Evolutionary conservation across 768 basidiomycete genomes (phyloP).

Genomic region (Suillus spraguei): DNA sequence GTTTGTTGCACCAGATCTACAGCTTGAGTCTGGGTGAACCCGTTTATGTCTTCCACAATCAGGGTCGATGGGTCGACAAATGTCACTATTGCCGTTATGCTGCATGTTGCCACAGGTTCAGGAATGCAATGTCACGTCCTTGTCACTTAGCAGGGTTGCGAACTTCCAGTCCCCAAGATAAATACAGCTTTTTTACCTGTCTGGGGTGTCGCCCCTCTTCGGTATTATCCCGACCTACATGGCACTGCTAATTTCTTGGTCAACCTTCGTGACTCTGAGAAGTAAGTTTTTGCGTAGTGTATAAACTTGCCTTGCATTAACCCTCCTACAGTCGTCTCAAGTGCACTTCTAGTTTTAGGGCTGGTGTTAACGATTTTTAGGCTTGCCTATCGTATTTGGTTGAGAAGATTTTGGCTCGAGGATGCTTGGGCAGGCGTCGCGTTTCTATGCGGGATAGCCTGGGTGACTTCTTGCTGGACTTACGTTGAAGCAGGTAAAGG

Average conservation of each 20-base stretch:
- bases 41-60: neutral
- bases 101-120: neutral
- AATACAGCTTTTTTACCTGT: neutral
- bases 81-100: neutral
- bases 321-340: slow-evolving; percentile 13
- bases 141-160: neutral
- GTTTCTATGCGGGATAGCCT: slow-evolving; percentile 16
- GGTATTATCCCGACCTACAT: neutral
- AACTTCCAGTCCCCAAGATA: neutral
- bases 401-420: slow-evolving; percentile 25
- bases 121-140: neutral
- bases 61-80: neutral
- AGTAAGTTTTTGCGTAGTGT: neutral
- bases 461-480: slow-evolving; percentile 15
- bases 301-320: neutral
- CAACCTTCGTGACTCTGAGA: neutral
- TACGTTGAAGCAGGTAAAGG: slow-evolving; percentile 11
- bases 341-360: slow-evolving; percentile 10
- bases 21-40: neutral
- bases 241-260: neutral
- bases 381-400: slow-evolving; percentile 22
- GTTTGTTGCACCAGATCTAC: neutral
- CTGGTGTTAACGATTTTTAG: slow-evolving; percentile 20
- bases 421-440: slow-evolving; percentile 24
- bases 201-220: neutral